Conservation (phyloP, 129 eudicot species). For the Cynara cardunculus region DNA sequence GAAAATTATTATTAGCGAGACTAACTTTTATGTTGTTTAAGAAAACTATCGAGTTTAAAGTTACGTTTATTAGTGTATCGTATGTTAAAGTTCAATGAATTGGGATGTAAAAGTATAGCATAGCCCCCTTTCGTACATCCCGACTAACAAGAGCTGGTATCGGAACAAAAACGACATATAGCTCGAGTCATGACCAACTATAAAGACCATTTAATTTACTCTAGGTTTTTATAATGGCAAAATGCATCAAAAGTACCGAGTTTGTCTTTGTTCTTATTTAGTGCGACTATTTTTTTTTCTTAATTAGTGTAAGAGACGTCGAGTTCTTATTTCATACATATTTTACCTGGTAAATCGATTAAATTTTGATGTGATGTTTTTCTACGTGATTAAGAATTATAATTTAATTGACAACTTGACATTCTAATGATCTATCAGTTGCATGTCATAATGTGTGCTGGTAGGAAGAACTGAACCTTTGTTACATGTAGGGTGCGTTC, state of each 20-base stretch:
- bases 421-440: not conserved
- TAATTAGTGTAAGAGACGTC: not conserved
- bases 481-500: not conserved
- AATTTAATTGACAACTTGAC: not conserved
- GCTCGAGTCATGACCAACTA: not conserved
- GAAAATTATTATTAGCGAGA: constrained; percentile 1
- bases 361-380: not conserved
- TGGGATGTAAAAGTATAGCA: not conserved
- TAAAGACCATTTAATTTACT: not conserved
- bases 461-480: too few species aligned
- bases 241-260: not conserved
- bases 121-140: not conserved
- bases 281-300: too few species aligned
- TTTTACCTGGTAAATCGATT: not conserved
- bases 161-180: not conserved
- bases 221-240: not conserved
- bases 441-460: not conserved
- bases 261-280: not conserved
- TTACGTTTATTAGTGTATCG: not conserved
- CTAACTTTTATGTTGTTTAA: not conserved
- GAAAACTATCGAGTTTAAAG: not conserved
- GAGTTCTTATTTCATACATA: not conserved
- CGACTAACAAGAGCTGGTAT: not conserved
- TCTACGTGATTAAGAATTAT: not conserved
- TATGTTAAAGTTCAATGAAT: constrained; percentile 1